phyloP scores from a whole-genome alignment of 306 rosid genomes.

The Ormosia semicastrata region DNA sequence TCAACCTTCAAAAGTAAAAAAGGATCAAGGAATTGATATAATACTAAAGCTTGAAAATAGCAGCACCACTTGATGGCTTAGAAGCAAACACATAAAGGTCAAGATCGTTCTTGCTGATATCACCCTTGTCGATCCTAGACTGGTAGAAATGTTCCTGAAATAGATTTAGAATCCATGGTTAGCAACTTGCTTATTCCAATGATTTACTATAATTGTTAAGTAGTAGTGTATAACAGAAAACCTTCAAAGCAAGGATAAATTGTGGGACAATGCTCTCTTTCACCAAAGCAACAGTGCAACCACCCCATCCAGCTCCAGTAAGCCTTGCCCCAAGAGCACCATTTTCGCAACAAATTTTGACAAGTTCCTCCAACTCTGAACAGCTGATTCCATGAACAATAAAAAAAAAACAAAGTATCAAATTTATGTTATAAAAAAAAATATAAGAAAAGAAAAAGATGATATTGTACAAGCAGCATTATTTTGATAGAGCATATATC shows the following conservation, averaged over 20 bases:
- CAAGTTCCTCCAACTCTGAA: conserved; percentile 74
- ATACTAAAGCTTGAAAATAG: conserved; percentile 53
- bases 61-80: conserved; percentile 80
- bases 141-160: conserved; percentile 58
- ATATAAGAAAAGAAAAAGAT: neutral
- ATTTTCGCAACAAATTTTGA: conserved; percentile 39
- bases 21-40: neutral
- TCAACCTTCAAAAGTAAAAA: neutral
- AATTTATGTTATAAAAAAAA: neutral
- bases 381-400: conserved; percentile 43
- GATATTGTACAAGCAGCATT: neutral
- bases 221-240: neutral
- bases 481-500: neutral
- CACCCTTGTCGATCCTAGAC: conserved; percentile 49
- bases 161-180: neutral
- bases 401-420: neutral
- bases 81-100: conserved; percentile 66
- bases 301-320: conserved; percentile 90
- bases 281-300: conserved; percentile 72
- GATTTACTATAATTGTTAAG: neutral
- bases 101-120: conserved; percentile 47
- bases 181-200: neutral
- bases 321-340: conserved; percentile 76
- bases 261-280: conserved; percentile 67
- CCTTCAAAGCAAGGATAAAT: conserved; percentile 64